These are phyloP conservation scores for Uronychia setigera DNA, from an alignment of 73 alveolate genomes.

Conservation along the genomic window DNA sequence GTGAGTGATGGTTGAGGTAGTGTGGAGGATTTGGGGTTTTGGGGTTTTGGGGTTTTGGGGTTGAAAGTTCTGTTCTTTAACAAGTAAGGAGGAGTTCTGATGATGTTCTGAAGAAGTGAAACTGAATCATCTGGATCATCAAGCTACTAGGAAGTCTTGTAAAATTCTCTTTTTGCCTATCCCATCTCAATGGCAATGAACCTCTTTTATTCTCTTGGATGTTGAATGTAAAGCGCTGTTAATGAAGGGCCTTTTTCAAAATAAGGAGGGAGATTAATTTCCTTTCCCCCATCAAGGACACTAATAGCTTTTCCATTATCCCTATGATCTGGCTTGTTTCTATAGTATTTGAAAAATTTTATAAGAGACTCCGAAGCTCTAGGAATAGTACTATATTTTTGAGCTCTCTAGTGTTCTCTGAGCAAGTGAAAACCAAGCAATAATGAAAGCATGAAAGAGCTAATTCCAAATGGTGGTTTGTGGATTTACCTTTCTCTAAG, in stretches of 20 bases:
- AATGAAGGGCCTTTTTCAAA: no score
- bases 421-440: not conserved
- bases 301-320: no score
- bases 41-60: no score
- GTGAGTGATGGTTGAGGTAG: no score
- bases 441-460: not conserved
- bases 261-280: no score
- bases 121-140: not conserved
- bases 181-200: not conserved
- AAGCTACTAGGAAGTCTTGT: not conserved
- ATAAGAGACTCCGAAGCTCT: not conserved
- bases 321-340: not conserved
- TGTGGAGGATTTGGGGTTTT: no score
- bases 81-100: not conserved
- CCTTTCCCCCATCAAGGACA: no score
- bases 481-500: not conserved
- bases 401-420: not conserved
- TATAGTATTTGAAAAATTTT: no score
- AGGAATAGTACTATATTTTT: no score
- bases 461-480: not conserved
- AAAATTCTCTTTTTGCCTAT: not conserved
- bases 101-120: not conserved
- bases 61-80: no score
- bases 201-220: not conserved
- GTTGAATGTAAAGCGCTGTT: not conserved